Conservation (phyloP, 805 yeast species). For the Cephaloascus albidus region DNA sequence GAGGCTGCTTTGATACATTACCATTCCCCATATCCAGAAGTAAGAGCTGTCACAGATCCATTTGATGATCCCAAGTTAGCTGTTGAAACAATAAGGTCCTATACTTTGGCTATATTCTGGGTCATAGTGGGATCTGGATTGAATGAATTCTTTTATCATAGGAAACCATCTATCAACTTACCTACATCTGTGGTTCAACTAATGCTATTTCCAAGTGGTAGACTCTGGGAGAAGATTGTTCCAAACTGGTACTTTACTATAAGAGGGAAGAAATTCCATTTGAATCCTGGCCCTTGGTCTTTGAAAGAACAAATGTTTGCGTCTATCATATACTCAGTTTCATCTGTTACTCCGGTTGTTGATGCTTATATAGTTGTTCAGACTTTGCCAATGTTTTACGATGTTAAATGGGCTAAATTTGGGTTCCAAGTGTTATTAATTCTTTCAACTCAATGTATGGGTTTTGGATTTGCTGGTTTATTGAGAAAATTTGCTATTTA, state of each 20-base stretch:
- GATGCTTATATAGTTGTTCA: conserved; percentile 3
- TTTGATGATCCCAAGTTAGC: conserved; percentile 23
- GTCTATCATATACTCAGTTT: conserved; percentile 14
- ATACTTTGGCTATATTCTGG: conserved; percentile 25
- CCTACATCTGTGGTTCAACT: conserved; percentile 14
- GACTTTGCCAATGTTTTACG: not conserved
- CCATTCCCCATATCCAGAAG: conserved; percentile 29
- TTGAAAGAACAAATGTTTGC: conserved; percentile 25
- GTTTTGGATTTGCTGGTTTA: conserved; percentile 34
- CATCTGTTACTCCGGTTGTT: conserved; percentile 9
- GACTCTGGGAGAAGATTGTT: conserved; percentile 12
- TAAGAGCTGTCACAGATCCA: conserved; percentile 26
- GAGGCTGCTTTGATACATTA: conserved; percentile 22
- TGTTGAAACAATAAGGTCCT: conserved; percentile 26
- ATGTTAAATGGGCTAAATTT: conserved; percentile 20
- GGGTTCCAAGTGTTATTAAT: conserved; percentile 17
- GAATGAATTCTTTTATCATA: conserved; percentile 24
- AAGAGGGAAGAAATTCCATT: not conserved
- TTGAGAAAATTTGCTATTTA: conserved; percentile 29
- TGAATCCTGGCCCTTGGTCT: conserved; percentile 25
- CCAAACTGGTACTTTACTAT: conserved; percentile 11
- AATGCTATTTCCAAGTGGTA: conserved; percentile 18
- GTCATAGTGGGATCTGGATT: conserved; percentile 22
- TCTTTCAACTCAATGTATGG: conserved; percentile 30
- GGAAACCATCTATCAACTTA: conserved; percentile 22